Evolutionary conservation across 176 grass and related monocot species (phyloP), one percentile per base, ranked within the genome.

Genomic region (Phyllostachys edulis): DNA sequence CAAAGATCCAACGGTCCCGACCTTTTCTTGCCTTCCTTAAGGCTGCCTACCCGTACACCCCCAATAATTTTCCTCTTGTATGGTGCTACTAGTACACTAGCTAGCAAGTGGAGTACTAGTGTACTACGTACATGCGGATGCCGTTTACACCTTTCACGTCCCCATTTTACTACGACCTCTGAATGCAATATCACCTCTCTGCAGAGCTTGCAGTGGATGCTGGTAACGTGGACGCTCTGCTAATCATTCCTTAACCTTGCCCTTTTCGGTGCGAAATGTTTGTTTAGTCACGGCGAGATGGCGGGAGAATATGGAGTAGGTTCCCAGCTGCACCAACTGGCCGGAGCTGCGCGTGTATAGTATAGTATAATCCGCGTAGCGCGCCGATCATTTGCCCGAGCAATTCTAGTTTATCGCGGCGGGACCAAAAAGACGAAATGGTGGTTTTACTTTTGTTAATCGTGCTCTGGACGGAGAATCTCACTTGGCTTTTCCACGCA

Each of bases 391-490:
- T 84, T 75, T 36, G 82, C 24, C 44, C 37, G 0, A 51, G 16
- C 20, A 47, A 52, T 21, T 54, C 34, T 40, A 5, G 18, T 54
- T 54, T 76, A 75, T 76, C 45, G 27, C 18, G 23, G 29, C 14
- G 40, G 13, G 6, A 36, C 15, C 9, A n/a, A 49, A 83, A 83
- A n/a, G 81, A 63, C 27, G 42, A 32, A 49, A 37, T n/a, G 17
- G 17, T 7, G 4, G 68, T 29, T 49, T 62, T 73, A 73, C 6
- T 56, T 81, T 44, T 57, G 14, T 18, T 69, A 41, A 59, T 57
- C 37, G n/a, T 79, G 20, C 52, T 16, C 57, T 46, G 40, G 32
- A 13, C 68, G 8, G 71, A 50, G 82, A 75, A 75, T 84, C 82
- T 73, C 40, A 7, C 29, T 52, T 40, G 20, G 24, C 44, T 39